Base-by-base conservation (phyloP, 345 rosid species). In the Rhodamnia argentea region DNA sequence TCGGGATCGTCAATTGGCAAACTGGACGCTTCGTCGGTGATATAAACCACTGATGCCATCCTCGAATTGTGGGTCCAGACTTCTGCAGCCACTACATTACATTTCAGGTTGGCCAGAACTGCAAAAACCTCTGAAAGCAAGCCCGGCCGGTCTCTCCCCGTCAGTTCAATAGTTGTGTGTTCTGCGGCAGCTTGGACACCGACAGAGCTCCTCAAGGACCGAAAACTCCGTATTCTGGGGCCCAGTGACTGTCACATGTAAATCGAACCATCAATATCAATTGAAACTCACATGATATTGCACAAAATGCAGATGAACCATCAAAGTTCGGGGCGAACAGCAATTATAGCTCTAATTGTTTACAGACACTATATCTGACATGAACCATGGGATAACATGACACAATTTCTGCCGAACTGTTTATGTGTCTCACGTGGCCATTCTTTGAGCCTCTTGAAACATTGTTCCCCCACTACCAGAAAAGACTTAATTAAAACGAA, bases 31-130 rank as follows among this genome's bases (percentile, higher is more conserved):
- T 94, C 96, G 54, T 92, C 94, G 0, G 93, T 93, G 57, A 95
- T 93, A 87, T 93, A 91, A 85, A 95, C 94, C 2, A 95, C 98
- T 0, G 98, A 92, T 44, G 98, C 98, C 96, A 94, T 94, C 87
- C 98, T 91, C 37, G 95, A 93, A 89, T 95, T 95, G 89, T 95
- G 98, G 86, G 98, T 95, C 98, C 96, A 95, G 83, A 95, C 96
- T 89, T 94, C 98, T 14, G 95, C 95, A 9, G 94, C 95, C 85
- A 92, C 95, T 54, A 93, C 95, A 29, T 94, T 95, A 87, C 96
- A 95, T 58, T 94, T 93, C 59, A 90, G 94, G 92, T 93, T 94
- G 4, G 96, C 74, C 9, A 95, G 93, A 88, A 95, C 96, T 10
- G 98, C 98, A 74, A 92, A 94, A 32, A 94, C 91, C 86, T 95